These are phyloP conservation scores for Umbellularia californica DNA, from an alignment of 164 flowering plant species.

Conservation along the genomic window DNA sequence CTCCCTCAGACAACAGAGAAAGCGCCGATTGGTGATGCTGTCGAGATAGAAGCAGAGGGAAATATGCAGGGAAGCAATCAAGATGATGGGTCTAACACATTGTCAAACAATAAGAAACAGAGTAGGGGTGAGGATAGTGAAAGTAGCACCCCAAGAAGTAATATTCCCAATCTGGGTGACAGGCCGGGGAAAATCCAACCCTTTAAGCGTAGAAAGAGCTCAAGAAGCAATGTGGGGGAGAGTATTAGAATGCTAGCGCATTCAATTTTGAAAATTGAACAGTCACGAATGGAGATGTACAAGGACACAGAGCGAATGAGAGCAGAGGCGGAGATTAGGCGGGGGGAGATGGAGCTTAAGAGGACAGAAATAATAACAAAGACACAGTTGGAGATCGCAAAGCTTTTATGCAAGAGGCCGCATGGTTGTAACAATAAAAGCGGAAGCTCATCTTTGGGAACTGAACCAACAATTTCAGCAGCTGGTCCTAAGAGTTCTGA, in stretches of 20 bases:
- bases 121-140: slow-evolving; percentile 19
- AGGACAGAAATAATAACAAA: slow-evolving; percentile 73
- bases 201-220: slow-evolving; percentile 18
- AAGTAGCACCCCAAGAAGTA: slow-evolving; percentile 19
- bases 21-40: slow-evolving; percentile 4
- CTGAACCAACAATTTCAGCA: slow-evolving; percentile 5
- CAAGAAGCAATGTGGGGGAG: slow-evolving; percentile 41
- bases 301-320: slow-evolving; percentile 67
- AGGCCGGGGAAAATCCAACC: slow-evolving; percentile 7
- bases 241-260: slow-evolving; percentile 71
- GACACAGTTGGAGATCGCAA: slow-evolving; percentile 77
- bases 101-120: slow-evolving; percentile 11
- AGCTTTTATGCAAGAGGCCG: slow-evolving; percentile 39
- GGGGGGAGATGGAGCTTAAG: slow-evolving; percentile 73
- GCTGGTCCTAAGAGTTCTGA: slow-evolving; percentile 5
- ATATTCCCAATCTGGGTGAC: slow-evolving; percentile 8
- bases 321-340: slow-evolving; percentile 61
- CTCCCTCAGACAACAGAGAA: slow-evolving; percentile 2
- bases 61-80: slow-evolving; percentile 15
- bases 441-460: slow-evolving; percentile 41
- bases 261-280: slow-evolving; percentile 55
- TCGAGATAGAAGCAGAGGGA: slow-evolving; percentile 11
- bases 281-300: slow-evolving; percentile 65
- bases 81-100: slow-evolving; percentile 24
- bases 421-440: slow-evolving; percentile 18